Base-by-base conservation (phyloP, 2,329 filamentous ascomycete species). In the Byssochlamys sp. region DNA sequence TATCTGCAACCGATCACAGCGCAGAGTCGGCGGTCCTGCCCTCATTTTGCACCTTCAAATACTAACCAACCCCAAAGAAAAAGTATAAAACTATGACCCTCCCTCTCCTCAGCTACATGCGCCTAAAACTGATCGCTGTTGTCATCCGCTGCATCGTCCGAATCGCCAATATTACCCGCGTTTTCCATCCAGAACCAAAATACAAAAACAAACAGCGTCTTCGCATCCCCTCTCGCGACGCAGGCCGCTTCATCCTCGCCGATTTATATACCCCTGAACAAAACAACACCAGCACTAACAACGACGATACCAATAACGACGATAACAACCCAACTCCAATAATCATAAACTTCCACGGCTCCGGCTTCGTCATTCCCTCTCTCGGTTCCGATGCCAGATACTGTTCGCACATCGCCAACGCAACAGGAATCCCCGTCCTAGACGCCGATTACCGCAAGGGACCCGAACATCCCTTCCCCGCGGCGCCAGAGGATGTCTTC, bases 391-490 rank as follows among this genome's bases (percentile, higher is more conserved):
- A 80, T 59, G 75, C 76, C 12, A 75, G 76, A 0, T 79, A 78
- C 63, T 77, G 75, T 57, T 71, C 75, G 4, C 74, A 75, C 69
- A 73, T 78, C 67, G 73, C 72, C 29, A 68, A 73, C 10, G 71
- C 76, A 61, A 69, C 78, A 10, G 64, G 69, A 3, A 69, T 72
- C 10, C 69, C 78, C 4, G 76, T 77, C 50, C 73, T 79, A 53
- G 75, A 71, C 53, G 77, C 78, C 2, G 77, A 78, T 54, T 80
- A 80, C 59, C 73, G 77, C 35, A 75, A 78, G 52, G 77, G 75
- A 3, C 77, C 77, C 0, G 71, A 77, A 57, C 69, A 76, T 57
- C 71, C 76, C 39, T 79, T 77, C 53, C 77, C 77, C 0, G 75
- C 75, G 0, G 77, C 77, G 1, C 71, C 78, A 19, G 72, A 77